Evolutionary conservation across 129 eudicot genomes (phyloP), one percentile per base, ranked within the genome.

Genomic region (Chrysanthemum makinoi): DNA sequence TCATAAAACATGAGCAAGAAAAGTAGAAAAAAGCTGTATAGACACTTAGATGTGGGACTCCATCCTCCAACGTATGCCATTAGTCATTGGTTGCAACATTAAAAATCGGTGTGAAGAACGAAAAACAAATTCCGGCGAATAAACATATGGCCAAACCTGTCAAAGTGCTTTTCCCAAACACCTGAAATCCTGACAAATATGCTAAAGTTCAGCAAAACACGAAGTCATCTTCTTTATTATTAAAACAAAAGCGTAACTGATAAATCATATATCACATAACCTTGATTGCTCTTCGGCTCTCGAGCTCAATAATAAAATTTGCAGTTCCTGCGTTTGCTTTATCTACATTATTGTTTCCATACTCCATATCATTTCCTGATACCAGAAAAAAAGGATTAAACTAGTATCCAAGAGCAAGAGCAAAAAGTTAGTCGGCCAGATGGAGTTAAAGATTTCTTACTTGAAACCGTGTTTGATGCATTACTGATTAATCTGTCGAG

Each of bases 21-120:
- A 91, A 91, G 85, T 88, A 91, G 81, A 91, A 91, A 66, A 91
- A 88, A 2, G 96, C 87, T 0, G 96, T 84, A 79, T 88, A 91
- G 57, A 91, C 90, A n/a, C 83, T 86, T 54, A 91, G 74, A 69
- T 86, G 88, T 19, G 95, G 90, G 19, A 91, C 90, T 4, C 92
- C 70, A 1, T 66, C 70, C 10, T 66, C 39, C 17, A 66, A 19
- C 47, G 70, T 66, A 66, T 66, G 10, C 57, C 70, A 66, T 11
- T 66, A 57, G 56, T 66, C 70, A 47, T 66, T 66, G 3, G 70
- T 66, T 47, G 70, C 70, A 47, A 66, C 56, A 13, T 66, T 66
- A 66, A 66, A 47, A n/a, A 56, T 56, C 19, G 56, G 55, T 4
- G 67, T 6, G 67, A 62, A 62, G 18, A 33, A 13, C n/a, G 49